Percentiles rank a stretch among this genome's conserved stretches.
phyloP scores from a whole-genome alignment of 768 basidiomycete genomes.

The Ramaria rubella region DNA sequence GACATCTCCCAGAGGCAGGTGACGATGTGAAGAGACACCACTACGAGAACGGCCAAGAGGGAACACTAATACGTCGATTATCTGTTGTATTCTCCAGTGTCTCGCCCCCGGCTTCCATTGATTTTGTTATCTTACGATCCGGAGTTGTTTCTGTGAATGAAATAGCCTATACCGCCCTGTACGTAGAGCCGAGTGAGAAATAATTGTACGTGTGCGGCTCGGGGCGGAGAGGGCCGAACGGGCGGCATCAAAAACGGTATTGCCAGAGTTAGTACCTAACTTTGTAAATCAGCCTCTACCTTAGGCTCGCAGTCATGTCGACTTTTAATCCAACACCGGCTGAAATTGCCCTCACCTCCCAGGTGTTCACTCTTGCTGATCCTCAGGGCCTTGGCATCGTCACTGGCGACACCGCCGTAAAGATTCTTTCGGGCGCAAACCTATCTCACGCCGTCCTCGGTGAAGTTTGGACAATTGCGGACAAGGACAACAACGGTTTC shows the following conservation, averaged over 20 bases:
- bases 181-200: no score
- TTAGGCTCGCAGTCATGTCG: slow-evolving; percentile 29
- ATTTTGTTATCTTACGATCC: slow-evolving; percentile 63
- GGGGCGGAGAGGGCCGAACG: no score
- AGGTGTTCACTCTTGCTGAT: slow-evolving; percentile 70
- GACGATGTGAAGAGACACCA: slow-evolving; percentile 13
- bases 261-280: background rate
- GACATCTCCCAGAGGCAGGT: slow-evolving; percentile 38
- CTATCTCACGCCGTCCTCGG: slow-evolving; percentile 73
- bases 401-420: slow-evolving; percentile 87
- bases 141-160: slow-evolving; percentile 38
- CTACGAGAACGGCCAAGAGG: slow-evolving; percentile 17
- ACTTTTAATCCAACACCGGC: slow-evolving; percentile 40
- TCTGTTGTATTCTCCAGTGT: slow-evolving; percentile 75
- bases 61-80: slow-evolving; percentile 59
- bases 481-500: slow-evolving; percentile 91
- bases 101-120: slow-evolving; percentile 48
- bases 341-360: slow-evolving; percentile 56
- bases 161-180: background rate
- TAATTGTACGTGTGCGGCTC: no score
- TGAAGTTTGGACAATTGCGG: slow-evolving; percentile 90
- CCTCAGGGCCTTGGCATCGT: slow-evolving; percentile 74
- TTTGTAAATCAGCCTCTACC: background rate
- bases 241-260: no score
- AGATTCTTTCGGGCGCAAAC: slow-evolving; percentile 77